Conservation (phyloP, 305 asterid genomes). For the Fraxinus nigra region DNA sequence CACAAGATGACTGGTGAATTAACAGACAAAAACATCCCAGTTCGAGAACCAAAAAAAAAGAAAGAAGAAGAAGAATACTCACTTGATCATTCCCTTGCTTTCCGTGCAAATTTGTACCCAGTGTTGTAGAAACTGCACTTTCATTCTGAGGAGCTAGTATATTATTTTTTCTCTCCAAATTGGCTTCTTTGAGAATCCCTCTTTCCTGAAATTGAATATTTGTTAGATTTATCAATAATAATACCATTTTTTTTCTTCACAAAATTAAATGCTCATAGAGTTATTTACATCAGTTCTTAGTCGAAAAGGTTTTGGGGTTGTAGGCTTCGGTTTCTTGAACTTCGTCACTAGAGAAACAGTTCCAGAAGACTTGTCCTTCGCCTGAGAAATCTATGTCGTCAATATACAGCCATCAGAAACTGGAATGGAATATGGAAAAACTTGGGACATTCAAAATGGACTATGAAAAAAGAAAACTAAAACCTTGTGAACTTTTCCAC, state of each 20-base stretch:
- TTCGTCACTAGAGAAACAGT: constrained; percentile 37
- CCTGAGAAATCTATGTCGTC: constrained; percentile 38
- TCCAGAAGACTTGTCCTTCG: constrained; percentile 30
- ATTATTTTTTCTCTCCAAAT: constrained; percentile 49
- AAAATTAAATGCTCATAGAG: constrained; percentile 4
- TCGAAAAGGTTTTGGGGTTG: constrained; percentile 91
- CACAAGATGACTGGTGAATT: not conserved
- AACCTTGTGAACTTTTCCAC: constrained; percentile 46
- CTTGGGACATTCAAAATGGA: not conserved
- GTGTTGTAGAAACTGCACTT: constrained; percentile 29
- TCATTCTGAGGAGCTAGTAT: constrained; percentile 29
- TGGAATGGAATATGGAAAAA: not conserved
- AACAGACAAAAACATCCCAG: not conserved
- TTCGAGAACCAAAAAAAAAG: not conserved
- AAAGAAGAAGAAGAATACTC: not conserved
- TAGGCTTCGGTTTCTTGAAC: constrained; percentile 71
- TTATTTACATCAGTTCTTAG: constrained; percentile 86
- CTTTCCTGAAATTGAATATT: constrained; percentile 64
- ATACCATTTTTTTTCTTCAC: not conserved
- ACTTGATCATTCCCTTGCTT: constrained; percentile 49
- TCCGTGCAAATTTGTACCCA: constrained; percentile 31
- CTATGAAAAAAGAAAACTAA: not conserved
- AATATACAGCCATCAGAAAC: constrained; percentile 20
- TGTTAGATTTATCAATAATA: constrained; percentile 14
- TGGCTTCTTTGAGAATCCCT: constrained; percentile 80